Evolutionary conservation across 495 filamentous ascomycete species (phyloP).

Genomic region (Aspergillus funiculosus): DNA sequence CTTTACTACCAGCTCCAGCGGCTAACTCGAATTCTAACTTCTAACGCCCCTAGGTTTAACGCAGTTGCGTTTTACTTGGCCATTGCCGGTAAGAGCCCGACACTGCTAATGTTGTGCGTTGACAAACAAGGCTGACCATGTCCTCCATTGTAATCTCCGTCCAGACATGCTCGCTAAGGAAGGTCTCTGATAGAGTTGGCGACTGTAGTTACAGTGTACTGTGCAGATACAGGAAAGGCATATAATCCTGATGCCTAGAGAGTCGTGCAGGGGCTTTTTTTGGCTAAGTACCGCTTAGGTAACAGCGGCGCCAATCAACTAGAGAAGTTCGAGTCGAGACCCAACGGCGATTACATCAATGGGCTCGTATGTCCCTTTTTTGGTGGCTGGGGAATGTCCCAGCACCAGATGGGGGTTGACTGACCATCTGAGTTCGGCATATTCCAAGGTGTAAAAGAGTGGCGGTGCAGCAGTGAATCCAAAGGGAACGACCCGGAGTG

Average conservation of each 20-base stretch:
- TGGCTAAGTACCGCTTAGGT: slow-evolving; percentile 3
- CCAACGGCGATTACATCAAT: background rate
- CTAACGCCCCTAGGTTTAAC: slow-evolving; percentile 63
- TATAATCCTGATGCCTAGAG: slow-evolving; percentile 24
- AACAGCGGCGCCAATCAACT: slow-evolving; percentile 1
- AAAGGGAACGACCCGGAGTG: slow-evolving; percentile 1
- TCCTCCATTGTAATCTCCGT: background rate
- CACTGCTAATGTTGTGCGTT: background rate
- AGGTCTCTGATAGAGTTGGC: slow-evolving; percentile 24
- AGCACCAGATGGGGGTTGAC: too few relatives aligned
- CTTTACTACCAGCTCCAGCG: too few relatives aligned
- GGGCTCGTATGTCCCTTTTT: slow-evolving; percentile 2
- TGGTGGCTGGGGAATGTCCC: too few relatives aligned
- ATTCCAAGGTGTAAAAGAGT: slow-evolving; percentile 4
- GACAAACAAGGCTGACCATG: slow-evolving; percentile 11
- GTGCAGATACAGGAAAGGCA: background rate
- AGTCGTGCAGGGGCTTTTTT: background rate
- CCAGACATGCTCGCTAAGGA: slow-evolving; percentile 38
- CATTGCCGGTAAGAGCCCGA: slow-evolving; percentile 58
- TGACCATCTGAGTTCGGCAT: background rate
- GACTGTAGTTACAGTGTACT: background rate
- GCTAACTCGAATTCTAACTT: background rate
- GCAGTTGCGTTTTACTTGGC: slow-evolving; percentile 92
- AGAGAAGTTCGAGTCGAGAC: background rate
- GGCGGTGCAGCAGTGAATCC: slow-evolving; percentile 12